Evolutionary conservation across 331 rosid genomes (phyloP).

Genomic region (Stylosanthes scabra): DNA sequence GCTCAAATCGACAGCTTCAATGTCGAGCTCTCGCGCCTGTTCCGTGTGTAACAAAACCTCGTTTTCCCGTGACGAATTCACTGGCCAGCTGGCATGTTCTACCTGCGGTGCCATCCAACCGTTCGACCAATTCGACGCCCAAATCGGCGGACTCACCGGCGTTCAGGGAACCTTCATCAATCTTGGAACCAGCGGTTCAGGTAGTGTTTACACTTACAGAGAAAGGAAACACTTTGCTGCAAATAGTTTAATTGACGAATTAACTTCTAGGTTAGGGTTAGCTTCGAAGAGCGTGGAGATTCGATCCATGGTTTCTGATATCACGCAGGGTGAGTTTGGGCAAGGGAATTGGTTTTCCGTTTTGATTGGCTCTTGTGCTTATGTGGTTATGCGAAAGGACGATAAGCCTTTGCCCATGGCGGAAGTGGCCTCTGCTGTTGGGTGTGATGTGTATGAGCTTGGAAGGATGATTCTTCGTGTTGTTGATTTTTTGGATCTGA

Average conservation of each 20-base stretch:
- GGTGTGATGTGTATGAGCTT: constrained; percentile 58
- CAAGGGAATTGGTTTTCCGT: constrained; percentile 70
- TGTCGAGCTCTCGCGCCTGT: constrained; percentile 53
- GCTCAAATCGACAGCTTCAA: neutral
- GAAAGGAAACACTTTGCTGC: constrained; percentile 60
- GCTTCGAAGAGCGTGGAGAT: constrained; percentile 43
- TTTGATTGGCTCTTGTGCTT: constrained; percentile 73
- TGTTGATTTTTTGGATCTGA: constrained; percentile 56
- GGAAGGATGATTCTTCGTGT: constrained; percentile 70
- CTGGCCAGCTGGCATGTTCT: constrained; percentile 49
- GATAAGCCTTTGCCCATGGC: constrained; percentile 59
- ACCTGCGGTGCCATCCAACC: constrained; percentile 57
- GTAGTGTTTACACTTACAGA: constrained; percentile 48
- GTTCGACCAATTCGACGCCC: constrained; percentile 60
- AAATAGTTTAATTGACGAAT: constrained; percentile 48
- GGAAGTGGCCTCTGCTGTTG: constrained; percentile 55
- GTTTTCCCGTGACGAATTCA: constrained; percentile 48
- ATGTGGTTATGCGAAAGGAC: constrained; percentile 65
- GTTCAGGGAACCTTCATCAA: constrained; percentile 64
- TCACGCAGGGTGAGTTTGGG: constrained; percentile 74
- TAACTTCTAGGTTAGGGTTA: constrained; percentile 56
- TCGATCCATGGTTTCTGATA: constrained; percentile 49
- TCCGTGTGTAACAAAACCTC: constrained; percentile 52
- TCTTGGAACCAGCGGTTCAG: constrained; percentile 64
- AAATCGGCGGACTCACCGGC: constrained; percentile 58